Conservation (phyloP, 1,139 yeast species). For the Scheffersomyces segobiensis region DNA sequence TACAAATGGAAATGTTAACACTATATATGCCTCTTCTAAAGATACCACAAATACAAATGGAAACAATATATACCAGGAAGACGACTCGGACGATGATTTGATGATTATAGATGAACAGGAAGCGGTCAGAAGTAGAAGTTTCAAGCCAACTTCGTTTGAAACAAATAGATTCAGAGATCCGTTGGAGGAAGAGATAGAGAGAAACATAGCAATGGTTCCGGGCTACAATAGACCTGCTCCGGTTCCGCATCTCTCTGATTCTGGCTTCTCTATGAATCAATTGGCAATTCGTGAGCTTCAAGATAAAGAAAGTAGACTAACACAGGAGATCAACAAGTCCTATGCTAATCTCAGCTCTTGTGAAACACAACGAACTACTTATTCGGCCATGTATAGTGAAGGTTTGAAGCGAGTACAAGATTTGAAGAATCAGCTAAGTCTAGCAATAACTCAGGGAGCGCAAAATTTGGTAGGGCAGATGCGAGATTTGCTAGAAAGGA, state of each 20-base stretch:
- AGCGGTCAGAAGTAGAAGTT: slow-evolving; percentile 17
- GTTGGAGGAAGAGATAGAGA: background rate
- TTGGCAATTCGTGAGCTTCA: slow-evolving; percentile 5
- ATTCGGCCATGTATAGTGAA: background rate
- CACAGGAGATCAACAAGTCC: background rate
- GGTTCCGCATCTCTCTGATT: slow-evolving; percentile 26
- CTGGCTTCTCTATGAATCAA: slow-evolving; percentile 1
- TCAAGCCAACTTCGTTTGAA: slow-evolving; percentile 21
- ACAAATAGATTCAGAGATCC: slow-evolving; percentile 1
- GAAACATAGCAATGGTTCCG: background rate
- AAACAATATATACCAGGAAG: slow-evolving; percentile 1
- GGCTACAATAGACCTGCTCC: slow-evolving; percentile 34
- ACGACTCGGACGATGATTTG: slow-evolving; percentile 21
- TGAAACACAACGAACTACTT: background rate
- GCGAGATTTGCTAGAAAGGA: background rate
- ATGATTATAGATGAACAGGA: slow-evolving; percentile 20
- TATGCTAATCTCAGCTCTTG: background rate
- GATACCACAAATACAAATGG: background rate
- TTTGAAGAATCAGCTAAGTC: background rate
- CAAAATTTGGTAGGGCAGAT: background rate
- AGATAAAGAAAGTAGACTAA: background rate
- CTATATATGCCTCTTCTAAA: background rate
- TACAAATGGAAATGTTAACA: background rate
- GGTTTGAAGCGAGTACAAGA: background rate
- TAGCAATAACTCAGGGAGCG: background rate